Percentiles rank a stretch among this genome's conserved stretches.
These are phyloP conservation scores for Cyberlindnera amylophila DNA, from an alignment of 805 yeast genomes.

Conservation along the genomic window DNA sequence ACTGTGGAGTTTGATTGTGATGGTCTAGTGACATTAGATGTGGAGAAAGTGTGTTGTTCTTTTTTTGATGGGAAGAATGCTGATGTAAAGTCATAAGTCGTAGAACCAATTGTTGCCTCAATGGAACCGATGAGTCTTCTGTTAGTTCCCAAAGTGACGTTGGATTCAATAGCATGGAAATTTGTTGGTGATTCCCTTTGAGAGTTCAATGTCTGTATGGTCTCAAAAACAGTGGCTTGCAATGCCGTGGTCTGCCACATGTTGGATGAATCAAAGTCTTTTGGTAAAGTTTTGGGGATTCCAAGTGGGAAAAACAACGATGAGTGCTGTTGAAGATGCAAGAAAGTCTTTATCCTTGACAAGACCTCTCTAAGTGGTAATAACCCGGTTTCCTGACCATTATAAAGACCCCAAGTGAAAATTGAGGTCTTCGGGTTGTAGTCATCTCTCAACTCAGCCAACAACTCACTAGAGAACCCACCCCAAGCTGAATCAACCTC, in stretches of 20 bases:
- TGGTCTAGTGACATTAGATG: slow-evolving; percentile 25
- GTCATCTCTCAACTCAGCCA: slow-evolving; percentile 65
- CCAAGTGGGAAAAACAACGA: slow-evolving; percentile 57
- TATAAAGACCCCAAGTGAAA: slow-evolving; percentile 45
- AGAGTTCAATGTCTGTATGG: slow-evolving; percentile 38
- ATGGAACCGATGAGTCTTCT: slow-evolving; percentile 47
- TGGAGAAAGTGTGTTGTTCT: slow-evolving; percentile 26
- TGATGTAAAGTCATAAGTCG: slow-evolving; percentile 7
- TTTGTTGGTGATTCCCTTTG: slow-evolving; percentile 26
- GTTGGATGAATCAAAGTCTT: slow-evolving; percentile 14
- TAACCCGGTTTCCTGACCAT: slow-evolving; percentile 20
- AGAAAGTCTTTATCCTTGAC: slow-evolving; percentile 43
- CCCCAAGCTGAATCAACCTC: slow-evolving; percentile 85
- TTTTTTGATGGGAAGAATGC: slow-evolving; percentile 5
- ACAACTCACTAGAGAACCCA: slow-evolving; percentile 55
- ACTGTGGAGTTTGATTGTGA: neutral
- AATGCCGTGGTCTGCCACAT: slow-evolving; percentile 43
- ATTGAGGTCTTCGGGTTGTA: slow-evolving; percentile 48
- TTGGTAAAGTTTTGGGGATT: slow-evolving; percentile 21
- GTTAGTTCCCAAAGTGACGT: slow-evolving; percentile 38
- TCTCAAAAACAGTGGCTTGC: slow-evolving; percentile 41
- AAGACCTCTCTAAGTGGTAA: slow-evolving; percentile 20
- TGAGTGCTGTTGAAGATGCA: slow-evolving; percentile 44
- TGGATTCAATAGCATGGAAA: slow-evolving; percentile 35
- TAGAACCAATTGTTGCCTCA: slow-evolving; percentile 14